Evolutionary conservation across 306 rosid genomes (phyloP), one percentile per base, ranked within the genome.

Genomic region (Quercus cerris): DNA sequence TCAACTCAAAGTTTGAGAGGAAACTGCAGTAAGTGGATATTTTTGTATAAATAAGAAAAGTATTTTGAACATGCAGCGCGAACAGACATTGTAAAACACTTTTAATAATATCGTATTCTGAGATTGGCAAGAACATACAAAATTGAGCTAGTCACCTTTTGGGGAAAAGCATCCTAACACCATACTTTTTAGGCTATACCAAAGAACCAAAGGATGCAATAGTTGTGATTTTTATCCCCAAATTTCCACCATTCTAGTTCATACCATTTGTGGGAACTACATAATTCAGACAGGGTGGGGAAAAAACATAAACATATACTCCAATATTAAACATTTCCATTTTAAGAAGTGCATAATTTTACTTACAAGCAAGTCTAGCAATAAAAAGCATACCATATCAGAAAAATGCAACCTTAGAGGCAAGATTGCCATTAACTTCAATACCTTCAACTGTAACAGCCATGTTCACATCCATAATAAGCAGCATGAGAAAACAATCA

Each of bases 401-500:
- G 98, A 93, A 86, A 96, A 96, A 80, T 96, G 82, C 55, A 94
- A 89, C 78, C 98, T 88, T 78, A 93, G 85, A 0, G 73, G 98
- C 95, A 86, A 96, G 98, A 81, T 93, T 96, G 82, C 99, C 97
- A 81, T 91, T 80, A 80, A 98, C 99, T 92, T 93, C 98, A 81
- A 96, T 76, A 62, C 98, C 97, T 87, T 96, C 99, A 87, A 96
- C 98, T 73, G 98, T 97, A 82, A 96, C 99, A 73, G 99, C 99
- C 59, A 96, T 96, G 87, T 96, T 96, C 82, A 96, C 99, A 80
- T 96, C 99, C 33, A 98, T 91, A 82, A 96, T 87, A 49, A 96
- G 97, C 94, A 91, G 97, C 91, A 81, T 30, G 71, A 41, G 78
- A 76, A 85, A 78, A 75, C 33, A 22, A 74, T 35, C 52, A 62